Base-by-base conservation (phyloP, 306 rosid species). In the Prunus davidiana region DNA sequence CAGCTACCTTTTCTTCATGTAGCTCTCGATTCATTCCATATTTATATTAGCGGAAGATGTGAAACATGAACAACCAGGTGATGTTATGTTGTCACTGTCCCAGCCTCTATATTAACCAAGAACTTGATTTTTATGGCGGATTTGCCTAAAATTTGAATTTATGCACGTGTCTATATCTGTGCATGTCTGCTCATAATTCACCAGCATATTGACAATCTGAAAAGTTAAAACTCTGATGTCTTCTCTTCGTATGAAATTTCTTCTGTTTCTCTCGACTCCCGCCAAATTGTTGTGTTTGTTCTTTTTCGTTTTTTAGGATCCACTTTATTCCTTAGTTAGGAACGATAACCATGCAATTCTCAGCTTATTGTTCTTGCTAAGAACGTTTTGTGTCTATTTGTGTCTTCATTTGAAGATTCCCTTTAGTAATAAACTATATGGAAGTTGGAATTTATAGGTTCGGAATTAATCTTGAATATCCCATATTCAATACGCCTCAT, bases 51-150 rank as follows among this genome's bases (percentile, higher is more conserved):
- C 41, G 10, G 55, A 52, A n/a, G 49, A 32, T 6, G n/a, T 12
- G 50, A 24, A 60, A 12, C 55, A 13, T 55, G 64, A 55, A 54
- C 64, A 54, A 71, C 4, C 46, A 30, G 62, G 18, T 69, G 60
- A 49, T 52, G 73, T 6, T 69, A 49, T 15, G 43, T 16, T 69
- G 60, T 51, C 74, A 51, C 34, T 18, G 74, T 51, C 28, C 74
- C 47, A 50, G 46, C 74, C 62, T 28, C 74, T 51, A 34, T 69
- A 18, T 69, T 51, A 27, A 4, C 74, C 20, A 51, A 5, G 60
- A 68, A 47, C 24, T 69, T 69, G 60, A 49, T 49, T 32, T 69
- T 51, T 69, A 20, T 11, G 74, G 74, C 62, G 74, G 74, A 51
- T 69, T 69, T 19, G 28, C 74, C 74, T 16, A 69, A 61, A 52